Evolutionary conservation across 164 flowering plant species (phyloP).

Genomic region (Dillenia turbinata): DNA sequence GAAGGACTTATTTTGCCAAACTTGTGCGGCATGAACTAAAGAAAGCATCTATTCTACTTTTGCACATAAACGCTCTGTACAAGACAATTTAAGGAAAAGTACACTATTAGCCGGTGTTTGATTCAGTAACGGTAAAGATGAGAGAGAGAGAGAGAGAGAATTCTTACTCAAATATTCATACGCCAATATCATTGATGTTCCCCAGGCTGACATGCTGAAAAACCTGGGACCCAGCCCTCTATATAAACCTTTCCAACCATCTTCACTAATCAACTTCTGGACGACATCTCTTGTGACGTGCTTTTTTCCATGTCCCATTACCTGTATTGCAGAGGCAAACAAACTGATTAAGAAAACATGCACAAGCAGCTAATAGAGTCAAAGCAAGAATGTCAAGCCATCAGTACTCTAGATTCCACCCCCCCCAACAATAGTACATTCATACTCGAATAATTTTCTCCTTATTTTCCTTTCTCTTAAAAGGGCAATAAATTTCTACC

Average conservation of each 20-base stretch:
- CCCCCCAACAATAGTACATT: no score
- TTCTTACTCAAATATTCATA: slow-evolving; percentile 90
- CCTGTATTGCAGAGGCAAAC: slow-evolving; percentile 38
- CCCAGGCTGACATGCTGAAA: slow-evolving; percentile 99
- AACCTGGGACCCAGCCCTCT: slow-evolving; percentile 95
- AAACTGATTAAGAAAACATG: no score
- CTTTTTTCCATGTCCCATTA: slow-evolving; percentile 65
- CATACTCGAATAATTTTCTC: no score
- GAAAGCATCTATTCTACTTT: slow-evolving; percentile 1
- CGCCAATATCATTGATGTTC: slow-evolving; percentile 92
- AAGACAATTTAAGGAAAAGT: neutral
- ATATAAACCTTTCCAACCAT: slow-evolving; percentile 93
- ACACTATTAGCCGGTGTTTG: no score
- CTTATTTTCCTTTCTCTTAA: no score
- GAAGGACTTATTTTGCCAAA: no score
- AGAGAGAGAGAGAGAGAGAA: slow-evolving; percentile 11
- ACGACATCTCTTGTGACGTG: slow-evolving; percentile 60
- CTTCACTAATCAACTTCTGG: slow-evolving; percentile 57
- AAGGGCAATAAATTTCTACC: no score
- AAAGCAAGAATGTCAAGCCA: no score
- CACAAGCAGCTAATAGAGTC: no score
- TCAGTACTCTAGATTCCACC: no score
- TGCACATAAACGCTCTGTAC: slow-evolving; percentile 7
- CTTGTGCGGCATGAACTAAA: no score
- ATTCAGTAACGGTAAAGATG: no score